Conservation (phyloP, 352 stramenopile species). For the Pythium periplocum region DNA sequence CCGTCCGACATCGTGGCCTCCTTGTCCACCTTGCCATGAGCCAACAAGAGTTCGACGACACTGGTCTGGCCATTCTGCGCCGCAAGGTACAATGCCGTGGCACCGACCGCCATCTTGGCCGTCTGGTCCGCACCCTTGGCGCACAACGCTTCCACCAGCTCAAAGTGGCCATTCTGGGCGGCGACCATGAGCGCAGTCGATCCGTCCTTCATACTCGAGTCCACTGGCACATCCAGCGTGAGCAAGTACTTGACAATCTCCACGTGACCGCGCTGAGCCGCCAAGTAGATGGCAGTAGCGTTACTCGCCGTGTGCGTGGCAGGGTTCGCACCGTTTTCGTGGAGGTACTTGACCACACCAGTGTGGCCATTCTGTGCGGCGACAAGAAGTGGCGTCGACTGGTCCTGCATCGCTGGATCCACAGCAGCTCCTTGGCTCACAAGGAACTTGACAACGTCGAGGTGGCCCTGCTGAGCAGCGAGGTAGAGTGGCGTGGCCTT, state of each 20-base stretch:
- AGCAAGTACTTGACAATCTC: constrained; percentile 20
- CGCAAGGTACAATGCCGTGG: constrained; percentile 20
- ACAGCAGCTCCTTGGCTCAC: constrained; percentile 10
- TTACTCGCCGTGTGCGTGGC: constrained; percentile 10
- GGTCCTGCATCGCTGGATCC: constrained; percentile 20
- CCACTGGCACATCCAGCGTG: constrained; percentile 8
- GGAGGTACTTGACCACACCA: constrained; percentile 15
- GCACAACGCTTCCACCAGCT: constrained; percentile 7
- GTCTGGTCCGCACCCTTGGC: constrained; percentile 14
- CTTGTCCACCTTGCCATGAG: constrained; percentile 9
- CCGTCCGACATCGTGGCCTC: constrained; percentile 18
- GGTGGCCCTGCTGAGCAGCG: constrained; percentile 19
- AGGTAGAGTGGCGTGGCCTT: constrained; percentile 38
- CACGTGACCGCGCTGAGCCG: constrained; percentile 19
- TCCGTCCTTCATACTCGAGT: constrained; percentile 17
- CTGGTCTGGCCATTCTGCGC: constrained; percentile 15
- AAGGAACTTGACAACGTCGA: constrained; percentile 18
- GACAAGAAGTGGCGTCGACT: constrained; percentile 17
- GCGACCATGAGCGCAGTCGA: constrained; percentile 24
- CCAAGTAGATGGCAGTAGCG: constrained; percentile 19
- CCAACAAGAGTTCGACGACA: constrained; percentile 17
- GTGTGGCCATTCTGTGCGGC: constrained; percentile 22
- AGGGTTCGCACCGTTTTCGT: constrained; percentile 14
- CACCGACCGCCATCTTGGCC: constrained; percentile 13
- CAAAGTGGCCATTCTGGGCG: constrained; percentile 19